Evolutionary conservation across 2,329 filamentous ascomycete genomes (phyloP), one percentile per base, ranked within the genome.

Genomic region (Lachnum nothofagi): DNA sequence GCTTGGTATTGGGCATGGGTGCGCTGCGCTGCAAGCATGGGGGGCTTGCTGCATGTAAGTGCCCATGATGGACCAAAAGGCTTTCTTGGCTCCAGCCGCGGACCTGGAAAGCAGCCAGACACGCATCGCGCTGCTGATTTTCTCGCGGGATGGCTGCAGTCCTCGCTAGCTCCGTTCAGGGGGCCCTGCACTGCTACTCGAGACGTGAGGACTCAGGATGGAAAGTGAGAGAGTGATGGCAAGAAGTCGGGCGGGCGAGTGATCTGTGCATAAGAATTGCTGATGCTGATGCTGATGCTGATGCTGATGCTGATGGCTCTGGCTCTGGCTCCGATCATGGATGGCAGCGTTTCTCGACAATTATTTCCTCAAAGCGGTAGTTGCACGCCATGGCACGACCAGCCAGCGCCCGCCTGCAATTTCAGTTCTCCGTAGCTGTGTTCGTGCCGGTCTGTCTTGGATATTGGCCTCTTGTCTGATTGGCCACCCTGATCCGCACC

Each of bases 61-160:
- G 48, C 46, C 48, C 49, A 51, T 46, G 44, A 27, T 37, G 48
- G 55, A 45, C 49, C 51, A 56, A 49, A 57, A 49, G 49, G 44
- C 45, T 52, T 52, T 46, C 44, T 48, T 44, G 55, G 55, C 48
- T 48, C 38, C 47, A 53, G 50, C 49, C 51, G 40, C 37, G 19
- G 44, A 40, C 46, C 48, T 46, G 44, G 47, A 49, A 52, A 44
- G 40, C 44, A 53, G 53, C 53, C 44, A 55, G 46, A 42, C 49
- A 42, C 46, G 46, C 41, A 49, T 7, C 7, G 49, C 44, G 44
- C 27, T 45, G 42, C 22, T 46, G 44, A 51, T 48, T 45, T 35
- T 25, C 17, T 25, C n/a, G 19, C 44, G 23, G 23, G 22, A 45
- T 46, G 42, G 42, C 27, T 31, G 8, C 39, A 17, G 24, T 33